phyloP scores from a whole-genome alignment of 805 yeast genomes.

The Starmerella tilneyi region DNA sequence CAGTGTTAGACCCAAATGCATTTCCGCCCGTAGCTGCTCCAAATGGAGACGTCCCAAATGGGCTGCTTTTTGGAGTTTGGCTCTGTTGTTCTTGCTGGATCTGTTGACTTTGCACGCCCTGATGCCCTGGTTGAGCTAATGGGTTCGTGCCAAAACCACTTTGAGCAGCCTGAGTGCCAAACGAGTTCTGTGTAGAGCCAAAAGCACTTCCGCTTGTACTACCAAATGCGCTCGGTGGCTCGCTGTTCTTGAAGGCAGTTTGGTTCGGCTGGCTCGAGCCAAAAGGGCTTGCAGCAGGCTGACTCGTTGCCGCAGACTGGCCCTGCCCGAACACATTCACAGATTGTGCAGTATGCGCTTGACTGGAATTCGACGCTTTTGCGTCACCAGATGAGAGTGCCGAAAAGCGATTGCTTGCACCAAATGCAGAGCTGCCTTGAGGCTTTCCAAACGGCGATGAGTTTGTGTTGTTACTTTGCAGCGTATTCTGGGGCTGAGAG shows the following conservation, averaged over 20 bases:
- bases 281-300: background rate
- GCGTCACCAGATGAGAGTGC: background rate
- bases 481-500: background rate
- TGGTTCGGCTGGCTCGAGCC: background rate
- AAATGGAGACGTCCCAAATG: conserved; percentile 2
- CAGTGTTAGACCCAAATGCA: background rate
- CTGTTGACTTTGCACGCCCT: background rate
- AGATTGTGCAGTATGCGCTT: background rate
- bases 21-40: background rate
- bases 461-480: background rate
- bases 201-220: too few relatives aligned
- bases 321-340: conserved; percentile 5
- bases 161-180: too few relatives aligned
- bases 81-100: background rate
- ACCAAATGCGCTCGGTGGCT: too few relatives aligned
- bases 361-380: background rate
- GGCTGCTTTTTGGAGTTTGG: background rate
- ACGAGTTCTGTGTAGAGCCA: background rate
- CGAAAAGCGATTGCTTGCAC: conserved; percentile 1
- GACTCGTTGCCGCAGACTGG: background rate
- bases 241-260: background rate
- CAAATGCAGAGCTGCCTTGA: background rate
- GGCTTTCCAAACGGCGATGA: conserved; percentile 10
- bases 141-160: conserved; percentile 1
- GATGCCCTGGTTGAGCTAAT: background rate